Percentiles rank a stretch among this genome's conserved stretches.
Conservation (phyloP, 768 basidiomycete species). For the Lactifluus pinguis region DNA sequence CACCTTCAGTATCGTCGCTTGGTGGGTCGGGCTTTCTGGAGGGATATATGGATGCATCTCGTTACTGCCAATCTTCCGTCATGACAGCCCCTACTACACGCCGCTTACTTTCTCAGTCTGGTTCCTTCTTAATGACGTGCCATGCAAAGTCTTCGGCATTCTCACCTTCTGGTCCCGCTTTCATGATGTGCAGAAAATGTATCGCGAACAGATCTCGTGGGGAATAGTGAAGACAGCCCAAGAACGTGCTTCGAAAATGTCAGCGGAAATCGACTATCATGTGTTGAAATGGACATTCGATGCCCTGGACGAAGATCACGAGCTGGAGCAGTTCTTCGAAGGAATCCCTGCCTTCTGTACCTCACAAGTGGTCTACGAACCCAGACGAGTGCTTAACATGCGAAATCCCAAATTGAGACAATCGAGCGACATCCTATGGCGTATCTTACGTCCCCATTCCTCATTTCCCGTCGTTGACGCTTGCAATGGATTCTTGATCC, state of each 20-base stretch:
- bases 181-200: neutral
- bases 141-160: neutral
- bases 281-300: neutral
- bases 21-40: neutral
- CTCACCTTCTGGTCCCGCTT: neutral
- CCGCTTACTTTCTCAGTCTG: too few species aligned
- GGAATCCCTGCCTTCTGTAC: too few species aligned
- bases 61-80: neutral
- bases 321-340: neutral
- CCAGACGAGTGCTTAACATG: neutral
- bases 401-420: too few species aligned
- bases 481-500: too few species aligned
- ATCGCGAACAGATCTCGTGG: neutral
- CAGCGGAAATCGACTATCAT: neutral
- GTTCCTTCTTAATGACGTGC: too few species aligned
- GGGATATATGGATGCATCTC: neutral
- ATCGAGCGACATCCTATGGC: too few species aligned
- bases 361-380: neutral
- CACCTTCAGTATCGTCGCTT: too few species aligned
- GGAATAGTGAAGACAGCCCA: neutral
- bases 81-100: too few species aligned
- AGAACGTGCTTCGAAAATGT: neutral
- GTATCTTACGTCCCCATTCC: too few species aligned
- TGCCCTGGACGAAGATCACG: neutral
- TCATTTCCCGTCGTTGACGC: too few species aligned